Conservation (phyloP, 1,284 basidiomycete species). For the Fomes fomentarius region DNA sequence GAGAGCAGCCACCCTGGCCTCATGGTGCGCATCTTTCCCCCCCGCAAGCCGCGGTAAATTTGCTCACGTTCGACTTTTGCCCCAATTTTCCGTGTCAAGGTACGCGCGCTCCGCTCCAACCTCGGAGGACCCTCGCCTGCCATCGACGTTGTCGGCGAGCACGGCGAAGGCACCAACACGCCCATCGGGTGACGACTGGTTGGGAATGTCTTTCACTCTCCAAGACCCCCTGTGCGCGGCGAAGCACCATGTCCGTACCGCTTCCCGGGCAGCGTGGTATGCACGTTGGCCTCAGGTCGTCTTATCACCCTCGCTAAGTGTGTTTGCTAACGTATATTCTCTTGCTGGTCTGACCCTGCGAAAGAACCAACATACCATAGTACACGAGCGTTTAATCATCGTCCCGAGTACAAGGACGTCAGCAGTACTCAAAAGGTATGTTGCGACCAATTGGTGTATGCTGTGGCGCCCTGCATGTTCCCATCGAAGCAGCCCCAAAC, state of each 20-base stretch:
- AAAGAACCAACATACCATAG: not conserved
- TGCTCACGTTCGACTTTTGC: slow-evolving; percentile 3
- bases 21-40: slow-evolving; percentile 12
- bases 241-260: slow-evolving; percentile 16
- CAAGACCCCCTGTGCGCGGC: not conserved
- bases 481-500: not conserved
- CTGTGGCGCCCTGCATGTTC: not conserved
- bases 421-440: not conserved
- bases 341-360: not conserved
- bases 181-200: slow-evolving; percentile 9
- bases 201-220: slow-evolving; percentile 7
- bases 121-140: slow-evolving; percentile 20
- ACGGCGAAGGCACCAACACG: slow-evolving; percentile 5
- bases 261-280: slow-evolving; percentile 18
- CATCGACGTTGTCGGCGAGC: slow-evolving; percentile 11
- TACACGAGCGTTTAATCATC: not conserved
- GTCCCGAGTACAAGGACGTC: not conserved
- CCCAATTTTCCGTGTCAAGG: slow-evolving; percentile 13
- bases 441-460: not conserved
- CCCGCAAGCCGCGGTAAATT: slow-evolving; percentile 9
- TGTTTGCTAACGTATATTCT: not conserved
- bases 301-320: slow-evolving; percentile 14
- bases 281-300: slow-evolving; percentile 12
- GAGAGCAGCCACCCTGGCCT: slow-evolving; percentile 7
- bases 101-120: slow-evolving; percentile 21